Conservation (phyloP, 2,329 filamentous ascomycete species). For the Verticillium albo-atrum region DNA sequence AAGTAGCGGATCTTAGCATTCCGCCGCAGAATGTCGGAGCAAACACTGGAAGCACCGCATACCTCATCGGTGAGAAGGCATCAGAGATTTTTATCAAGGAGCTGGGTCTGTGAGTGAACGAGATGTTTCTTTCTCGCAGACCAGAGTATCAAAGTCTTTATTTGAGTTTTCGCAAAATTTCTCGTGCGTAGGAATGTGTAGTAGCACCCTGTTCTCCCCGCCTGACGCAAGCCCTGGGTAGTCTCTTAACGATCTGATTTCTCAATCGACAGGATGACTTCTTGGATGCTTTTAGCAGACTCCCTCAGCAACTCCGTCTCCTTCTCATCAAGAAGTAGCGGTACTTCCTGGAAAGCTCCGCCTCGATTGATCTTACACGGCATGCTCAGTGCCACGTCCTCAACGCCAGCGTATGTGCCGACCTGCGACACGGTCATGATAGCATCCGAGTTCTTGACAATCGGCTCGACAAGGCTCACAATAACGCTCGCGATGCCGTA, state of each 20-base stretch:
- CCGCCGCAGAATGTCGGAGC: conserved; percentile 32
- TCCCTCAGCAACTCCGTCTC: conserved; percentile 16
- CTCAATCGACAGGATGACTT: background rate
- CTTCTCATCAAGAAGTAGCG: conserved; percentile 14
- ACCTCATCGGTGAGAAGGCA: conserved; percentile 38
- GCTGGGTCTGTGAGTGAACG: conserved; percentile 8
- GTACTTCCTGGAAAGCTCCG: conserved; percentile 19
- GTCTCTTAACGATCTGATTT: too few species aligned
- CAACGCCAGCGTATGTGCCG: conserved; percentile 19
- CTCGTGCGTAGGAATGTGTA: too few species aligned
- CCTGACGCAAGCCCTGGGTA: too few species aligned
- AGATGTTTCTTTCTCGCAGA: too few species aligned
- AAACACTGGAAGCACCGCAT: conserved; percentile 39
- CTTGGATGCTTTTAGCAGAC: conserved; percentile 18
- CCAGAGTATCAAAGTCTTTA: too few species aligned
- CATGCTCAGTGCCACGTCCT: conserved; percentile 20
- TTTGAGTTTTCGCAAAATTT: too few species aligned
- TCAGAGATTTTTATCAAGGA: conserved; percentile 25
- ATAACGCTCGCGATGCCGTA: conserved; percentile 24
- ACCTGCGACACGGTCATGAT: conserved; percentile 20
- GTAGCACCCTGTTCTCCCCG: too few species aligned
- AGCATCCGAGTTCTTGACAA: conserved; percentile 21
- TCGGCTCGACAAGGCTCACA: conserved; percentile 22
- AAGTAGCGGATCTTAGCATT: conserved; percentile 30
- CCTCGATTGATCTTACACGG: conserved; percentile 19